Evolutionary conservation across 2,329 filamentous ascomycete species (phyloP).

Genomic region (Alternaria gaisen): DNA sequence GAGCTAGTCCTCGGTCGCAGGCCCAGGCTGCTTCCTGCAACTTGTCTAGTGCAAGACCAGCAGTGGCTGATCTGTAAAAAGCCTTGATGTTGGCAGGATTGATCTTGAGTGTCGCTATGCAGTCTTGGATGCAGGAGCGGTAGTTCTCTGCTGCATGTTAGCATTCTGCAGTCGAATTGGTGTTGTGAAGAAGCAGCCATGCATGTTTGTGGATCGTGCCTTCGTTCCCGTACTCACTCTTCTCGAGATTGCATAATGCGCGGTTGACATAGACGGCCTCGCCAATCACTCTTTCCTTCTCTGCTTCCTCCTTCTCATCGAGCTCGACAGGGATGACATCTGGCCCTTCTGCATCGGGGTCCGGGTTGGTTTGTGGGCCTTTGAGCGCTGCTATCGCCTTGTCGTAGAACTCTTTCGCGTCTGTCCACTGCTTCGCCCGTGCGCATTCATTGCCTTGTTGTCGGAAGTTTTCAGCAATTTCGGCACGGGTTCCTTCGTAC

Average conservation of each 20-base stretch:
- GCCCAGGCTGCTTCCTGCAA: constrained; percentile 82
- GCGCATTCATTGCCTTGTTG: constrained; percentile 93
- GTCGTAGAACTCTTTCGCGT: constrained; percentile 90
- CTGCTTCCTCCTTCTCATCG: constrained; percentile 67
- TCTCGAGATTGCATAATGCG: constrained; percentile 86
- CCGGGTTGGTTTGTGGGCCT: constrained; percentile 61
- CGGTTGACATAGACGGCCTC: constrained; percentile 86
- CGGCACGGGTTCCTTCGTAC: constrained; percentile 88
- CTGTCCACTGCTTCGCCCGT: constrained; percentile 73
- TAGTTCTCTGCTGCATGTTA: constrained; percentile 71
- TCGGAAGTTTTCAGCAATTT: constrained; percentile 85
- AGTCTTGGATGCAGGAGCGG: constrained; percentile 85
- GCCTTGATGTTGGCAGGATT: constrained; percentile 88
- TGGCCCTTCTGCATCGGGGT: constrained; percentile 51
- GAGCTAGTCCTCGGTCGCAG: constrained; percentile 73
- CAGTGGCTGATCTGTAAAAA: constrained; percentile 82
- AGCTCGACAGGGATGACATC: constrained; percentile 58
- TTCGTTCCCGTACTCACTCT: constrained; percentile 62
- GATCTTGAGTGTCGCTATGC: constrained; percentile 77
- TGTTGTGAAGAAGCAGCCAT: not conserved
- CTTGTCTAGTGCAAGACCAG: constrained; percentile 80
- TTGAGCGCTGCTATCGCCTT: constrained; percentile 81
- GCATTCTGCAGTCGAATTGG: not conserved
- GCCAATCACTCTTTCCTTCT: constrained; percentile 69
- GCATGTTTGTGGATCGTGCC: not conserved